Percentiles rank a stretch among this genome's conserved stretches.
These are phyloP conservation scores for Dryas octopetala DNA, from an alignment of 306 rosid genomes.

Conservation along the genomic window DNA sequence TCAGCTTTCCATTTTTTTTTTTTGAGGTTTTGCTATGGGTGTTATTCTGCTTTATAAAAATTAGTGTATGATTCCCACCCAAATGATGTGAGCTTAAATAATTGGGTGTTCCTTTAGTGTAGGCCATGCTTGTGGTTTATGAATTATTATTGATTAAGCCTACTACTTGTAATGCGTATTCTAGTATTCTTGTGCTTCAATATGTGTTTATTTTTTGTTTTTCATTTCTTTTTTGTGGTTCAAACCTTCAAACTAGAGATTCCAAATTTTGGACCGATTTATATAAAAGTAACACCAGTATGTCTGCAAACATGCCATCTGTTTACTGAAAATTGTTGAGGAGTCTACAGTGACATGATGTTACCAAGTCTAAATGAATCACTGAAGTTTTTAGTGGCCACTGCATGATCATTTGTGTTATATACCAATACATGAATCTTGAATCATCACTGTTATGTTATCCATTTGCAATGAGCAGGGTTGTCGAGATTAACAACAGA, in stretches of 20 bases:
- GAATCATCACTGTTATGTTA: background rate
- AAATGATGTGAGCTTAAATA: background rate
- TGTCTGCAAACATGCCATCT: background rate
- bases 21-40: background rate
- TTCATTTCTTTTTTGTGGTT: background rate
- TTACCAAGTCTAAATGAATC: too few relatives aligned
- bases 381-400: background rate
- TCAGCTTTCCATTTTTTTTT: background rate
- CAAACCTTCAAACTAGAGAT: background rate
- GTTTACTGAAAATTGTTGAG: background rate
- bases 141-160: background rate
- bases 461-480: conserved; percentile 46
- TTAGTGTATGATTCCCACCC: background rate
- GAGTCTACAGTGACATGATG: background rate
- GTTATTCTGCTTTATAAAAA: background rate
- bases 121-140: background rate
- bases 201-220: background rate
- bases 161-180: background rate
- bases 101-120: background rate
- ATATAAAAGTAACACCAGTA: background rate
- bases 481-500: conserved; percentile 83
- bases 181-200: background rate
- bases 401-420: background rate
- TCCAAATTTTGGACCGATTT: background rate
- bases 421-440: background rate